Conservation (phyloP, 352 stramenopile genomes). For the Lagenidium sp. region DNA sequence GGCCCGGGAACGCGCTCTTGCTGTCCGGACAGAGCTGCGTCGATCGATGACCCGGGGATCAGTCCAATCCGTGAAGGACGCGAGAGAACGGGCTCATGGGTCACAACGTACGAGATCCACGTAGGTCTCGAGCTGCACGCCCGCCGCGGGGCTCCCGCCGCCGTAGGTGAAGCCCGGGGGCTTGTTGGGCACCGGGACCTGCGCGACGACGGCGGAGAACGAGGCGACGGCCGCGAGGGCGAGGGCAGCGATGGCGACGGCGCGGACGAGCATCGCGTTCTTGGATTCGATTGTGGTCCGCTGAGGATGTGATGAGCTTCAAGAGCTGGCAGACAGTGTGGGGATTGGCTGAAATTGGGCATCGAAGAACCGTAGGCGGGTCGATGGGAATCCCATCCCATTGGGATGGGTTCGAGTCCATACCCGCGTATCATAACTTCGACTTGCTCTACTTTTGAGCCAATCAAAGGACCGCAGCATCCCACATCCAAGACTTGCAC, state of each 20-base stretch:
- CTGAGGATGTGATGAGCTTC: too few species aligned
- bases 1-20: conserved; percentile 49
- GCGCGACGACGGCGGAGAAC: conserved; percentile 12
- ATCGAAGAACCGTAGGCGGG: neutral
- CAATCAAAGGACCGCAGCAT: conserved; percentile 5
- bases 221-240: conserved; percentile 4
- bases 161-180: conserved; percentile 58
- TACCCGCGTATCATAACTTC: too few species aligned
- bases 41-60: neutral
- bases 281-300: too few species aligned
- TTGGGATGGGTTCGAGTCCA: too few species aligned
- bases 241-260: too few species aligned
- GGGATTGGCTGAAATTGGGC: conserved; percentile 15
- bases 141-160: conserved; percentile 31
- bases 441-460: neutral
- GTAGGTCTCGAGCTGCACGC: conserved; percentile 77
- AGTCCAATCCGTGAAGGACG: neutral
- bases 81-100: too few species aligned
- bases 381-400: neutral
- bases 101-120: conserved; percentile 61
- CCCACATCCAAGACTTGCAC: too few species aligned
- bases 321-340: too few species aligned
- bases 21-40: conserved; percentile 64
- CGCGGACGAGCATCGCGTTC: too few species aligned
- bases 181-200: conserved; percentile 51